phyloP scores from a whole-genome alignment of 1,284 basidiomycete species.

The Caloboletus firmus region DNA sequence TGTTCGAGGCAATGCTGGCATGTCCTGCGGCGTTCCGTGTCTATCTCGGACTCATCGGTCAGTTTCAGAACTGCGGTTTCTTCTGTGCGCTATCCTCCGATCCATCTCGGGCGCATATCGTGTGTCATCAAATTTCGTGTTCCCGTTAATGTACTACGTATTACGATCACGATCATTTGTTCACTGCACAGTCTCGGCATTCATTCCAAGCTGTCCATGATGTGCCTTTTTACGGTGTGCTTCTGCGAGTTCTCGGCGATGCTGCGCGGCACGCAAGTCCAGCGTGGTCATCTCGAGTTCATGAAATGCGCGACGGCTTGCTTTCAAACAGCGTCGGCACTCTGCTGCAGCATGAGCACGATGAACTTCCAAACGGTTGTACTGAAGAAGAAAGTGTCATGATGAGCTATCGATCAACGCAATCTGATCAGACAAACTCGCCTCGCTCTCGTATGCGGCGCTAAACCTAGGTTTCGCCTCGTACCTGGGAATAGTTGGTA shows the following conservation, averaged over 20 bases:
- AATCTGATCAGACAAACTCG: conserved; percentile 10
- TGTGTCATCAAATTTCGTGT: conserved; percentile 67
- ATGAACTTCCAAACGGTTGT: conserved; percentile 37
- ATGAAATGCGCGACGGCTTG: conserved; percentile 50
- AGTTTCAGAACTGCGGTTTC: conserved; percentile 58
- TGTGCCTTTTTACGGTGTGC: conserved; percentile 61
- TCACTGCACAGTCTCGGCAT: conserved; percentile 34
- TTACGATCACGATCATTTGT: conserved; percentile 30
- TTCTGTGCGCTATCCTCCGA: conserved; percentile 76
- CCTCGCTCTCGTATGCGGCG: conserved; percentile 28
- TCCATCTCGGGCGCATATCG: conserved; percentile 70
- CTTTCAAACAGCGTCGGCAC: conserved; percentile 43
- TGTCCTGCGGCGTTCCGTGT: conserved; percentile 23
- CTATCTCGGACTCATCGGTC: conserved; percentile 13
- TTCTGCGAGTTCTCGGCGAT: conserved; percentile 54
- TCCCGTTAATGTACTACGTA: conserved; percentile 25
- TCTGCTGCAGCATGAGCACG: conserved; percentile 43
- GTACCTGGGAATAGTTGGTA: conserved; percentile 31
- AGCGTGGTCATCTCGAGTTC: conserved; percentile 60
- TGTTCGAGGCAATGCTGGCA: conserved; percentile 81
- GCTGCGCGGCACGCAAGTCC: conserved; percentile 58
- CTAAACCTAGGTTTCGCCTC: conserved; percentile 28
- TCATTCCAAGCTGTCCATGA: conserved; percentile 57
- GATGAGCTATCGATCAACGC: conserved; percentile 9
- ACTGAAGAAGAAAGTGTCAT: conserved; percentile 11